Base-by-base conservation (phyloP, 371 early-diverging fungal species). In the Umbelopsis sp. region DNA sequence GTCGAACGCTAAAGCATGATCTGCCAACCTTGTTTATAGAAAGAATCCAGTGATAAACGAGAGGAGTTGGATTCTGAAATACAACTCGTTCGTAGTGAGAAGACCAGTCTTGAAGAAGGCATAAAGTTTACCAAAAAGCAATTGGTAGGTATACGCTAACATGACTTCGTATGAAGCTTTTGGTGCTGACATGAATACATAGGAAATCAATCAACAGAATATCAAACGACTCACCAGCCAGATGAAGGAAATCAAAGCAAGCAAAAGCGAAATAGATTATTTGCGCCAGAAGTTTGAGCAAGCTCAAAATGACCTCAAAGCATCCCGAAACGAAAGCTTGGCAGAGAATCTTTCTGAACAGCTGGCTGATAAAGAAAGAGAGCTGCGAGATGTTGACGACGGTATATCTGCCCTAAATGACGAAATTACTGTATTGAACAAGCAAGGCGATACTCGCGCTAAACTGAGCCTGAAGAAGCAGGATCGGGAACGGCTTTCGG, bases 361-460 rank as follows among this genome's bases (percentile, higher is more conserved):
- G 4, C 29, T 82, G 14, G 14, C 65, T 0, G 25, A 72, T n/a
- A 80, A 79, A 46, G 77, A 80, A 32, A 53, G 45, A 8, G 65
- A 63, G 18, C 37, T 80, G 2, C 66, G 69, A 11, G 71, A 75
- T 5, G 32, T 75, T 5, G 84, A 83, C 25, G 79, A 81, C 11
- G 70, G 70, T 37, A 67, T 76, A 1, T 70, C 63, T 18, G 63
- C 50, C 4, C 65, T 84, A 3, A 76, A 74, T 25, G 84, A 86
- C 0, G 89, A 89, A 70, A 80, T 88, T 35, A 67, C 80, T 35
- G 38, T 69, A 14, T 68, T 87, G 65, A 89, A 79, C 70, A 75
- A 75, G 64, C 84, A 86, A 69, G 74, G 84, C 0, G 90, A 91
- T 65, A 83, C 83, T 0, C 77, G 87, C 0, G 91, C 92, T 0